phyloP scores from a whole-genome alignment of 2,329 filamentous ascomycete species.

The Exophiala calicioides region DNA sequence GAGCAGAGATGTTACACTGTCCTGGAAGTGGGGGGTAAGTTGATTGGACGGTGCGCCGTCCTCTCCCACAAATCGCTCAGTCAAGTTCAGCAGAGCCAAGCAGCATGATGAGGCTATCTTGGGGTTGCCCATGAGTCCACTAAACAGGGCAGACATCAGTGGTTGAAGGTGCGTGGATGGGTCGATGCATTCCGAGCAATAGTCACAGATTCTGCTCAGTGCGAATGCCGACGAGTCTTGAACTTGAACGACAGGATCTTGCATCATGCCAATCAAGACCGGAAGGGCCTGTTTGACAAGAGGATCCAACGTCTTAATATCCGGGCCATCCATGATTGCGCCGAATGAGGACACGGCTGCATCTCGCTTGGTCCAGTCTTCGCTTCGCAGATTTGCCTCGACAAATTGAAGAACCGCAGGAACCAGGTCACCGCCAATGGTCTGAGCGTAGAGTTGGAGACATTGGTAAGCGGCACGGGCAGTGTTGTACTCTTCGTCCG shows the following conservation, averaged over 20 bases:
- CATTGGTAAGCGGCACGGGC: constrained; percentile 95
- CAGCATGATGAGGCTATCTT: constrained; percentile 99
- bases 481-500: constrained; percentile 96
- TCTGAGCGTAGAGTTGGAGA: constrained; percentile 90
- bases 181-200: constrained; percentile 88
- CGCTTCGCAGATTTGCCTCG: constrained; percentile 81
- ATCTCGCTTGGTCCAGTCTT: constrained; percentile 94
- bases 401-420: constrained; percentile 86
- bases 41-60: constrained; percentile 75
- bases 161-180: constrained; percentile 77
- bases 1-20: constrained; percentile 82
- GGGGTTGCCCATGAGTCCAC: constrained; percentile 81
- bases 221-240: constrained; percentile 96
- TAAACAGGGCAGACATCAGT: constrained; percentile 85
- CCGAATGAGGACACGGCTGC: constrained; percentile 96
- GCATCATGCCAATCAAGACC: constrained; percentile 89
- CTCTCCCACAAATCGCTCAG: constrained; percentile 90
- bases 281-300: constrained; percentile 94
- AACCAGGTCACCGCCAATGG: constrained; percentile 81
- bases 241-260: constrained; percentile 84
- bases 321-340: constrained; percentile 97
- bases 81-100: constrained; percentile 98
- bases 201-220: constrained; percentile 92
- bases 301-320: constrained; percentile 86
- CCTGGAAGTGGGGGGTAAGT: constrained; percentile 87